These are phyloP conservation scores for Taiwanofungus camphoratus DNA, from an alignment of 1,284 basidiomycete genomes.

Conservation along the genomic window DNA sequence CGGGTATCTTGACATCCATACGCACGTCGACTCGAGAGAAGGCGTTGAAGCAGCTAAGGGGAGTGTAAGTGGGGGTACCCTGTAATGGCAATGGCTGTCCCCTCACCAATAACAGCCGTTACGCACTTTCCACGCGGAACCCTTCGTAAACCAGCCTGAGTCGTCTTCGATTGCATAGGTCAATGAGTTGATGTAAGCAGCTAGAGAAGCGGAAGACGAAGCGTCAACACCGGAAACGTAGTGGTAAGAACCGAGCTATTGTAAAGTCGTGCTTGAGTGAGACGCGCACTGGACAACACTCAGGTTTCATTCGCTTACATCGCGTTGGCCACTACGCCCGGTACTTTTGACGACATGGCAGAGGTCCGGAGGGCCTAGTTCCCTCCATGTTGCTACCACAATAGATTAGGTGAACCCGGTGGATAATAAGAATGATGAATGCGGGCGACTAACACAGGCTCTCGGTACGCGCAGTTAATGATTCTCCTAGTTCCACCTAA, in stretches of 20 bases:
- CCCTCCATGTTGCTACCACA: slow-evolving; percentile 80
- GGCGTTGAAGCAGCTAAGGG: slow-evolving; percentile 88
- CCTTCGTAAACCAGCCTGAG: slow-evolving; percentile 89
- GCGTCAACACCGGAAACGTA: slow-evolving; percentile 96
- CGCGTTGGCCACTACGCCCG: slow-evolving; percentile 77
- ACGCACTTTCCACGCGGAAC: slow-evolving; percentile 85
- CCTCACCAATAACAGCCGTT: slow-evolving; percentile 92
- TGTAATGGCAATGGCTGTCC: not conserved
- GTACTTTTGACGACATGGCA: slow-evolving; percentile 95
- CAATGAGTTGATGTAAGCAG: slow-evolving; percentile 96
- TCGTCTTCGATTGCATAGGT: slow-evolving; percentile 93
- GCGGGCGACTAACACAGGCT: slow-evolving; percentile 65
- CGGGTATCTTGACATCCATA: slow-evolving; percentile 98
- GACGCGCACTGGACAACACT: slow-evolving; percentile 6
- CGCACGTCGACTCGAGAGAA: slow-evolving; percentile 96
- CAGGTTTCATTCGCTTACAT: slow-evolving; percentile 49
- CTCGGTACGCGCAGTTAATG: slow-evolving; percentile 87
- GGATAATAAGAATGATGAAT: slow-evolving; percentile 2
- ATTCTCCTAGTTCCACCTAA: slow-evolving; percentile 89
- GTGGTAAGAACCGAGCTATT: slow-evolving; percentile 87
- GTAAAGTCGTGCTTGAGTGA: slow-evolving; percentile 8
- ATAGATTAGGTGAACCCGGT: slow-evolving; percentile 17
- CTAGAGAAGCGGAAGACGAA: slow-evolving; percentile 93
- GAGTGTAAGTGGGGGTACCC: not conserved
- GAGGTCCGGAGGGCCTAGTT: slow-evolving; percentile 95